Base-by-base conservation (phyloP, 2,329 filamentous ascomycete species). In the Polychaeton citri region DNA sequence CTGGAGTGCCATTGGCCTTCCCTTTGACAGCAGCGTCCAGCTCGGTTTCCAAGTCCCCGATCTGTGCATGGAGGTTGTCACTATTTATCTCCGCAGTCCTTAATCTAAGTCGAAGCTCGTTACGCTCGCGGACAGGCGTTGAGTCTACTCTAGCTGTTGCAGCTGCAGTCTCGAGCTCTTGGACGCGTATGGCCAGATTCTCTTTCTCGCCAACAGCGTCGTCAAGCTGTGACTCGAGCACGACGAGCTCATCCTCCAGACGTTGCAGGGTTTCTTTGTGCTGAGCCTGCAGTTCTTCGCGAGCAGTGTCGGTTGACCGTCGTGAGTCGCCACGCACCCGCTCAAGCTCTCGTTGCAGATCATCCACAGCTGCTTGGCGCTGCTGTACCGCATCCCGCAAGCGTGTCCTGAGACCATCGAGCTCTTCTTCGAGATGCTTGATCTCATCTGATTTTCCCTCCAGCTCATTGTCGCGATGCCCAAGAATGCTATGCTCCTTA, bases 171-270 rank as follows among this genome's bases (percentile, higher is more conserved):
- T 59, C 53, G 3, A 62, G 48, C 16, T 47, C 62, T 7, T 63
- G 60, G 4, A 72, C 65, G 39, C 72, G 71, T 35, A 73, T 64
- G 48, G 82, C 72, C 1, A 80, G 59, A 30, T 74, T 63, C 6
- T 68, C 64, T 47, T 76, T 79, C 42, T 65, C 63, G 12, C 58
- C 54, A 16, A 57, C 49, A 2, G 56, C 51, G 13, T 64, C 60
- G 20, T 66, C 64, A 6, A 59, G 52, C 19, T 54, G 56, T 19
- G 59, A 55, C 38, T 66, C 61, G 2, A 68, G 48, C 5, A 68
- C 60, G 21, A 64, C 52, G 13, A 72, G 66, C 39, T 72, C 71
- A 20, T 76, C 70, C 47, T 77, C 69, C 7, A 78, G 55, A 19
- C 70, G 65, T 33, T 71, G 57, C 40, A 53, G 52, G 19, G 50